These are phyloP conservation scores for Spatholobus suberectus DNA, from an alignment of 306 rosid species.

Conservation along the genomic window DNA sequence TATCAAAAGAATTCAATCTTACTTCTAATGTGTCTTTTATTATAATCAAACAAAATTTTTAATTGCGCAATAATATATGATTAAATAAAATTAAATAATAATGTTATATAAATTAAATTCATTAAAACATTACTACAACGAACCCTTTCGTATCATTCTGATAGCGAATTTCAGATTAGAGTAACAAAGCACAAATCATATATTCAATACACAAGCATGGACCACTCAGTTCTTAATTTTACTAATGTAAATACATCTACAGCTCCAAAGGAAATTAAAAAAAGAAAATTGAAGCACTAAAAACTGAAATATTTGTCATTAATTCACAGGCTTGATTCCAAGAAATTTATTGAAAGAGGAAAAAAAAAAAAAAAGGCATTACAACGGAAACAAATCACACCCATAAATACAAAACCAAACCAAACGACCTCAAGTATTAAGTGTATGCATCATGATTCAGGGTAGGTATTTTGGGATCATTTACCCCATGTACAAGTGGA, in stretches of 20 bases:
- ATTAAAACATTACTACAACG: no score
- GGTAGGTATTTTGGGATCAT: no score
- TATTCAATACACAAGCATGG: not conserved
- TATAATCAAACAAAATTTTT: no score
- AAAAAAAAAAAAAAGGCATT: not conserved
- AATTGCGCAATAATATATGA: no score
- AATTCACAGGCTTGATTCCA: not conserved
- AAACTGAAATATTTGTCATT: not conserved
- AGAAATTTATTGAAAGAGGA: not conserved
- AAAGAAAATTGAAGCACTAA: not conserved
- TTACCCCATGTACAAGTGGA: conserved; percentile 73
- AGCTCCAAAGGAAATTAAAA: not conserved
- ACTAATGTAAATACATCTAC: not conserved
- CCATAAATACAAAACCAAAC: not conserved
- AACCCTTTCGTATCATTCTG: not conserved
- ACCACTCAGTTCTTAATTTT: not conserved
- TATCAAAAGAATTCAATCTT: no score
- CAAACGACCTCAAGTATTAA: not conserved
- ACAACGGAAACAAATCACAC: not conserved
- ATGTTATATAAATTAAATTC: no score
- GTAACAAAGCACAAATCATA: not conserved
- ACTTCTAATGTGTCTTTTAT: no score
- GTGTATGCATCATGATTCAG: not conserved
- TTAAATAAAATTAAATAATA: no score
- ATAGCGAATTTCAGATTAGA: not conserved